Conservation (phyloP, 805 yeast species). For the Metschnikowia baotianmanensis region DNA sequence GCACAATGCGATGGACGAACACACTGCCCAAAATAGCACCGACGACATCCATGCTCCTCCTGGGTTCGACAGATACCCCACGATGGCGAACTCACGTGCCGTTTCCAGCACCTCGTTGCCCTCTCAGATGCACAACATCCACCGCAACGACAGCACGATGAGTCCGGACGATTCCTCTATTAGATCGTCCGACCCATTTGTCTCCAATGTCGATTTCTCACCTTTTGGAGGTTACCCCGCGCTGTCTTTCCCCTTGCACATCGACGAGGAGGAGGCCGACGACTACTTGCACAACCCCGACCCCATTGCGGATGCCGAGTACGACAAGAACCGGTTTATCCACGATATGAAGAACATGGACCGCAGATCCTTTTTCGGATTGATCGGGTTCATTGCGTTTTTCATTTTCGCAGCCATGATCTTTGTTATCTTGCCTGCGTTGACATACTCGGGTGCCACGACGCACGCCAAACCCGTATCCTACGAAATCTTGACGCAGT, state of each 20-base stretch:
- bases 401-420: constrained; percentile 61
- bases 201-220: constrained; percentile 60
- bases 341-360: constrained; percentile 68
- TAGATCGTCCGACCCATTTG: constrained; percentile 28
- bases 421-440: constrained; percentile 76
- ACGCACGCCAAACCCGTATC: constrained; percentile 21
- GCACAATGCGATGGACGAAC: constrained; percentile 10
- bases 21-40: constrained; percentile 7
- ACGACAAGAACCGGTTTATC: constrained; percentile 66
- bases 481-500: constrained; percentile 21
- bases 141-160: constrained; percentile 9
- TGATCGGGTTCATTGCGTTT: constrained; percentile 57
- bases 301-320: constrained; percentile 86
- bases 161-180: constrained; percentile 23
- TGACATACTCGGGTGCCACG: constrained; percentile 76
- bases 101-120: constrained; percentile 45
- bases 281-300: constrained; percentile 96
- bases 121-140: constrained; percentile 11
- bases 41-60: constrained; percentile 42
- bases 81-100: constrained; percentile 55
- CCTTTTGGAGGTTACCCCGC: constrained; percentile 99
- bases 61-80: constrained; percentile 68
- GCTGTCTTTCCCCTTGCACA: constrained; percentile 79
- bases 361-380: constrained; percentile 57
- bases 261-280: constrained; percentile 93